A percentile compares a stretch with the other conserved stretches of the same genome.
Conservation (phyloP, 371 early-diverging fungal genomes). For the Catenaria anguillulae region DNA sequence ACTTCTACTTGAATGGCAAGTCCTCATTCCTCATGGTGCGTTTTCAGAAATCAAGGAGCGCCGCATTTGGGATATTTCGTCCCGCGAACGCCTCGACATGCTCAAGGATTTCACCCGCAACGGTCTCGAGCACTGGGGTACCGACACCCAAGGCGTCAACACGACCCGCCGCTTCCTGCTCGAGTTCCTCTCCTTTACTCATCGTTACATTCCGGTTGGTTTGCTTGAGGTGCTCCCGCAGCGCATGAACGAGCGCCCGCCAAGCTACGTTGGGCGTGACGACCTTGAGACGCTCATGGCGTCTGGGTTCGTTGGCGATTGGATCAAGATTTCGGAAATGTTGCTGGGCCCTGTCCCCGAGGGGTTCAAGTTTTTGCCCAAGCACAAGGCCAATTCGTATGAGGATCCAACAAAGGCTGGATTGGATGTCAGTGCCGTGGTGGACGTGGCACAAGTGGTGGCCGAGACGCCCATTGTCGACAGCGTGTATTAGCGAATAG, state of each 20-base stretch:
- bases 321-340: conserved; percentile 76
- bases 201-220: conserved; percentile 79
- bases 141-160: conserved; percentile 75
- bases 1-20: no score
- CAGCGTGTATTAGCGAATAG: no score
- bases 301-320: conserved; percentile 57
- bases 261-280: conserved; percentile 67
- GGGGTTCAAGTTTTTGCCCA: conserved; percentile 75
- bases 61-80: conserved; percentile 78
- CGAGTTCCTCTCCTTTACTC: conserved; percentile 83
- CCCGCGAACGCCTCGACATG: conserved; percentile 80
- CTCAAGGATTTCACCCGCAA: conserved; percentile 61
- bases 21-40: no score
- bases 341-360: conserved; percentile 70
- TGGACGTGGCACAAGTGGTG: no score
- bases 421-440: neutral
- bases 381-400: conserved; percentile 82
- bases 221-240: conserved; percentile 79
- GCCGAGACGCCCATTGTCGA: no score
- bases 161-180: conserved; percentile 70
- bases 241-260: conserved; percentile 79
- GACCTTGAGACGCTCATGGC: conserved; percentile 92
- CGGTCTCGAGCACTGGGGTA: conserved; percentile 92
- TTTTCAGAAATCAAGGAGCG: conserved; percentile 63
- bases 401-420: conserved; percentile 23